Conservation (phyloP, 1,284 basidiomycete species). For the Fistulinella cinereoalba region DNA sequence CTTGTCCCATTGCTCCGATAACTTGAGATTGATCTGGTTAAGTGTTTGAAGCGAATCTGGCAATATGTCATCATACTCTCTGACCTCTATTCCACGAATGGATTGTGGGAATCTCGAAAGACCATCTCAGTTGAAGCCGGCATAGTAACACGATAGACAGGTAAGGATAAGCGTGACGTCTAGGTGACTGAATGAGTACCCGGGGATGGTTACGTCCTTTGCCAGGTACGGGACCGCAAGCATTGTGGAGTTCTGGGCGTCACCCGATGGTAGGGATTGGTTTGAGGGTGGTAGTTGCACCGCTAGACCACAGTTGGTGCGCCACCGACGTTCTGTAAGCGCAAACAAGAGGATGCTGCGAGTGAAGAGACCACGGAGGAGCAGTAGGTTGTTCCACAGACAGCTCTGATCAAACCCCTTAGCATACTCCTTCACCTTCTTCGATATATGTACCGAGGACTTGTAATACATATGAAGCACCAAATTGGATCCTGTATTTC, state of each 20-base stretch:
- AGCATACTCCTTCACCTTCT: conserved; percentile 15
- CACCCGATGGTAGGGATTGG: too few species aligned
- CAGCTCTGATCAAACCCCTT: conserved; percentile 6
- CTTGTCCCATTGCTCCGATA: conserved; percentile 32
- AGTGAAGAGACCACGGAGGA: conserved; percentile 42
- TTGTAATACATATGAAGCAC: neutral
- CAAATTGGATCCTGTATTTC: neutral
- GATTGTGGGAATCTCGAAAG: conserved; percentile 41
- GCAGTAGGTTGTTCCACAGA: conserved; percentile 36
- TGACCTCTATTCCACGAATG: conserved; percentile 42
- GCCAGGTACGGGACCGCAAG: neutral
- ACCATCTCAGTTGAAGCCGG: conserved; percentile 39
- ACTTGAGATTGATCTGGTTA: conserved; percentile 40
- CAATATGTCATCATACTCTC: conserved; percentile 10
- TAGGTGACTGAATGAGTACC: conserved; percentile 31
- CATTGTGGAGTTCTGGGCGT: conserved; percentile 34
- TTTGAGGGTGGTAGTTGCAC: too few species aligned
- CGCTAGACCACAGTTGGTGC: conserved; percentile 51
- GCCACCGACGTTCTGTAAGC: conserved; percentile 42
- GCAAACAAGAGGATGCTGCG: conserved; percentile 39
- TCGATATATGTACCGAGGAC: neutral
- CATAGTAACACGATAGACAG: conserved; percentile 49
- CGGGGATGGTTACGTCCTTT: conserved; percentile 38
- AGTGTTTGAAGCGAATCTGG: conserved; percentile 32
- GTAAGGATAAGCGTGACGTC: conserved; percentile 47